Conservation (phyloP, 2,329 filamentous ascomycete genomes). For the Cercospora sp. region DNA sequence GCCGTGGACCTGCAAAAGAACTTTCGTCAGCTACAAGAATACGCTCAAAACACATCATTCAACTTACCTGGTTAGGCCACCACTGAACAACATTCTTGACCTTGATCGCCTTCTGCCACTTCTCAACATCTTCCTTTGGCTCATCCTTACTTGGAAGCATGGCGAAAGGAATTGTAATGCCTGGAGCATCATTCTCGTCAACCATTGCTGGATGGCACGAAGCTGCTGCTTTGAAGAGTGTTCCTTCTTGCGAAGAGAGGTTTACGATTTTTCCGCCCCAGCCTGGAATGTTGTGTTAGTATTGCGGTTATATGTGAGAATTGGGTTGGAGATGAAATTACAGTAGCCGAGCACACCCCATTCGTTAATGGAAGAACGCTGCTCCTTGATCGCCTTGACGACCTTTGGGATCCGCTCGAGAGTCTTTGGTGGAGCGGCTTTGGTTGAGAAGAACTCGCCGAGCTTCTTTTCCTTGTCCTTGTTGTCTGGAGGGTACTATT, state of each 20-base stretch:
- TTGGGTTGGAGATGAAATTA: constrained; percentile 42
- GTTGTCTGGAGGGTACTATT: constrained; percentile 50
- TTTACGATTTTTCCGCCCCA: constrained; percentile 54
- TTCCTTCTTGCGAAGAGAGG: constrained; percentile 52
- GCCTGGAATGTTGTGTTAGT: not conserved
- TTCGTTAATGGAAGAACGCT: constrained; percentile 49
- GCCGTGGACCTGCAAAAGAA: constrained; percentile 25
- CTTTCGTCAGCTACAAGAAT: not conserved
- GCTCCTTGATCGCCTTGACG: constrained; percentile 54
- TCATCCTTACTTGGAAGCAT: constrained; percentile 61
- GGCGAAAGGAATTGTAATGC: constrained; percentile 57
- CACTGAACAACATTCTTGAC: constrained; percentile 50
- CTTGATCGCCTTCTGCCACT: constrained; percentile 52
- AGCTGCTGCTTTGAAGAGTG: constrained; percentile 58
- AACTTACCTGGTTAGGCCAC: constrained; percentile 47
- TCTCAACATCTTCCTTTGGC: constrained; percentile 51
- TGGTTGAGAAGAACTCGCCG: constrained; percentile 57
- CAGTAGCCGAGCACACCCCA: constrained; percentile 64
- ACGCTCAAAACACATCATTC: no score
- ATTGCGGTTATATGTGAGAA: constrained; percentile 41
- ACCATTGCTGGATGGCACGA: constrained; percentile 62
- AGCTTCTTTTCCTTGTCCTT: constrained; percentile 62
- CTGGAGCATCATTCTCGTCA: constrained; percentile 57
- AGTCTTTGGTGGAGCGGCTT: constrained; percentile 59
- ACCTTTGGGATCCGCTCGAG: constrained; percentile 57